Evolutionary conservation across 768 basidiomycete species (phyloP).

Genomic region (Boletus tylopilopsis): DNA sequence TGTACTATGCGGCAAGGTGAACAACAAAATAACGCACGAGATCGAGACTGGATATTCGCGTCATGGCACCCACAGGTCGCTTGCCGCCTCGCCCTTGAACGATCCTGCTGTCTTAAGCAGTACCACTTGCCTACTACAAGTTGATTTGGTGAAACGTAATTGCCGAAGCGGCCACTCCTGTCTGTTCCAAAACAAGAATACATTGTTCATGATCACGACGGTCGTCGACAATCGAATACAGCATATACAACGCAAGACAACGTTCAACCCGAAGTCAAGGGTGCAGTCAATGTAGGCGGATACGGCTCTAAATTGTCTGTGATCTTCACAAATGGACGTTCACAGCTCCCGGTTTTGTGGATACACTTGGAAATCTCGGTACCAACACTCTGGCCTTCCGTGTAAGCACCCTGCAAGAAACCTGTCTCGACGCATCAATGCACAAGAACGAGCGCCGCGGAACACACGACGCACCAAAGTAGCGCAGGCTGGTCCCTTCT

Average conservation of each 20-base stretch:
- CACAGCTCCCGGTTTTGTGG: constrained; percentile 21
- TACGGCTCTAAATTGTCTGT: constrained; percentile 35
- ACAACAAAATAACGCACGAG: too few relatives aligned
- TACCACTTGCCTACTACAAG: too few relatives aligned
- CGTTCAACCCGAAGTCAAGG: too few relatives aligned
- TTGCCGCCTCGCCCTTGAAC: too few relatives aligned
- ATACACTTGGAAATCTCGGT: constrained; percentile 42
- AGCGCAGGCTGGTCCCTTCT: constrained; percentile 54
- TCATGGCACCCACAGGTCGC: too few relatives aligned
- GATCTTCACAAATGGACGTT: constrained; percentile 23
- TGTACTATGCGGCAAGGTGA: constrained; percentile 22
- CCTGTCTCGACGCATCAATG: constrained; percentile 30
- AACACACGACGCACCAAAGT: constrained; percentile 49
- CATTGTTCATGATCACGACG: too few relatives aligned
- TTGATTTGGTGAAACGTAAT: too few relatives aligned
- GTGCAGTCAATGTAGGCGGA: constrained; percentile 13
- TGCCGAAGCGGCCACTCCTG: too few relatives aligned
- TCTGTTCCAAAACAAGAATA: too few relatives aligned
- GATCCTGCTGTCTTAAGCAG: too few relatives aligned
- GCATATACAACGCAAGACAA: too few relatives aligned
- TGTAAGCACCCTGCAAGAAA: constrained; percentile 57
- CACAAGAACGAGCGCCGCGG: background rate
- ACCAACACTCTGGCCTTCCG: constrained; percentile 46
- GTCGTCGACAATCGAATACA: background rate
- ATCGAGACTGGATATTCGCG: too few relatives aligned